These are phyloP conservation scores for Microbotryum saponariae DNA, from an alignment of 1,284 basidiomycete species.

Conservation along the genomic window DNA sequence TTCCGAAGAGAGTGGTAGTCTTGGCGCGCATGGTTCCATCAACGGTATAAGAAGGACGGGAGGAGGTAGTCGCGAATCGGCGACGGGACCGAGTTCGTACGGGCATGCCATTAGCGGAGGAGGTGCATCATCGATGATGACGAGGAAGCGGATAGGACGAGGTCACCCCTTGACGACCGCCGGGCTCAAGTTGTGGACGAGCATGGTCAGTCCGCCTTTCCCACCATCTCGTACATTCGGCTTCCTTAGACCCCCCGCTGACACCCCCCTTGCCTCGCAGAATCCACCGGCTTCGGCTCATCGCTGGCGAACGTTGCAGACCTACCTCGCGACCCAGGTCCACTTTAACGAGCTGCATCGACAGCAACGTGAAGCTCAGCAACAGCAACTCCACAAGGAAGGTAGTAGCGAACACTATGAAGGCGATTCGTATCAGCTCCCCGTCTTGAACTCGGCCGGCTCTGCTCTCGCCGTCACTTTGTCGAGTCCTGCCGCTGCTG, in stretches of 20 bases:
- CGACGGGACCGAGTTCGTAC: too few species aligned
- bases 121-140: constrained; percentile 31
- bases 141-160: constrained; percentile 39
- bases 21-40: too few species aligned
- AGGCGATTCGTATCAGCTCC: too few species aligned
- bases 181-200: constrained; percentile 73
- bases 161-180: constrained; percentile 41
- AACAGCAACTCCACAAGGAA: too few species aligned
- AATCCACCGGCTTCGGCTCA: constrained; percentile 49
- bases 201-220: constrained; percentile 55
- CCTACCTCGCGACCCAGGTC: constrained; percentile 48
- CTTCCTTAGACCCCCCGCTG: background rate
- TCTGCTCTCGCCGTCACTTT: too few species aligned
- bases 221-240: too few species aligned
- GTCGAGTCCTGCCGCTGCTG: too few species aligned
- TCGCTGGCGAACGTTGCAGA: constrained; percentile 48
- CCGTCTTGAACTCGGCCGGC: too few species aligned
- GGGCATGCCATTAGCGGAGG: too few species aligned
- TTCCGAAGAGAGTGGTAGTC: constrained; percentile 5
- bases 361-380: constrained; percentile 31
- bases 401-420: too few species aligned
- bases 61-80: constrained; percentile 16
- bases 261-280: constrained; percentile 32
- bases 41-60: constrained; percentile 1
- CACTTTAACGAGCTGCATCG: constrained; percentile 44